phyloP scores from a whole-genome alignment of 768 basidiomycete genomes.

The Leccinum sublutescens region DNA sequence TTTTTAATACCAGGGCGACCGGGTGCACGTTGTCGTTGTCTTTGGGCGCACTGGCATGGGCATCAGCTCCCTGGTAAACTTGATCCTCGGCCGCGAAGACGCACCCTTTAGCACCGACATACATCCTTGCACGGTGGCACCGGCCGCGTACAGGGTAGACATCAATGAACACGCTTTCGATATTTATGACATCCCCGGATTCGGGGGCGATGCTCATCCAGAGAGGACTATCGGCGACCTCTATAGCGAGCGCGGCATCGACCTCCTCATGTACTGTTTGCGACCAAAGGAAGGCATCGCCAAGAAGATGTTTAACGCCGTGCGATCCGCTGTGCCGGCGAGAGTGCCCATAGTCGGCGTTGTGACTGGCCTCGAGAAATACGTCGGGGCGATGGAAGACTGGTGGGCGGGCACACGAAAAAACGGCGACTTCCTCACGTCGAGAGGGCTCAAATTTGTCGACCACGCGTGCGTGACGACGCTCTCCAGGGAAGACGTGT shows the following conservation, averaged over 20 bases:
- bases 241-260: slow-evolving; percentile 31
- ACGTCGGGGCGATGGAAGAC: slow-evolving; percentile 27
- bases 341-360: slow-evolving; percentile 40
- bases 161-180: slow-evolving; percentile 32
- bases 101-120: slow-evolving; percentile 34
- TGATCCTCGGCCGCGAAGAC: slow-evolving; percentile 33
- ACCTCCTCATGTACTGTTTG: slow-evolving; percentile 32
- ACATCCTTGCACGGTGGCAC: slow-evolving; percentile 27
- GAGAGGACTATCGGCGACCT: slow-evolving; percentile 29
- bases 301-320: slow-evolving; percentile 24
- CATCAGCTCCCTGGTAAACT: slow-evolving; percentile 32
- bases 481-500: slow-evolving; percentile 30
- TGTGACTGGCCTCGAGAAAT: slow-evolving; percentile 38
- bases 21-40: slow-evolving; percentile 32
- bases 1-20: slow-evolving; percentile 23
- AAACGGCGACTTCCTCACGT: slow-evolving; percentile 36
- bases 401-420: slow-evolving; percentile 33
- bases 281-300: slow-evolving; percentile 30
- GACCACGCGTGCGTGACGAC: slow-evolving; percentile 46
- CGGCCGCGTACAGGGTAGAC: slow-evolving; percentile 27
- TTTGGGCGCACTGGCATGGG: slow-evolving; percentile 36
- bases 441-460: slow-evolving; percentile 34
- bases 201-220: slow-evolving; percentile 19
- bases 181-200: slow-evolving; percentile 32
- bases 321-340: slow-evolving; percentile 29